A percentile compares a stretch with the other conserved stretches of the same genome.
phyloP scores from a whole-genome alignment of 768 basidiomycete genomes.

The Hygrophorus russula region DNA sequence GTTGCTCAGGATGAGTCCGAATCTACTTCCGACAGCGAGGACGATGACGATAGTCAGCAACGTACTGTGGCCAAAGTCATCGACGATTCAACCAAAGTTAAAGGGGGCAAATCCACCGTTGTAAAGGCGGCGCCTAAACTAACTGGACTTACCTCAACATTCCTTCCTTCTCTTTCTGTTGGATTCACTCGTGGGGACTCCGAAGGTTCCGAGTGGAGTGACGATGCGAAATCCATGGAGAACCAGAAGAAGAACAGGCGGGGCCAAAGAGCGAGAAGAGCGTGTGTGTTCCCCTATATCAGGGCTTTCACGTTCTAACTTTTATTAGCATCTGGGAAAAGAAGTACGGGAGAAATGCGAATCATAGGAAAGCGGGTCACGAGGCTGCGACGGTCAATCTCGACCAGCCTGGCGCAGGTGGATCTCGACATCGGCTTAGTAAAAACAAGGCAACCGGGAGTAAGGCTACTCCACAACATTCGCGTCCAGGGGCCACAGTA shows the following conservation, averaged over 20 bases:
- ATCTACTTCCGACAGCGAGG: slow-evolving; percentile 16
- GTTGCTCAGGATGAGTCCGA: neutral
- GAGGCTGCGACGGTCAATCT: slow-evolving; percentile 6
- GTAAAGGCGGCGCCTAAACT: slow-evolving; percentile 13
- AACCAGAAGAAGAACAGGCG: slow-evolving; percentile 72
- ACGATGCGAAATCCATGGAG: slow-evolving; percentile 42
- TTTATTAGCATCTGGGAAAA: slow-evolving; percentile 91
- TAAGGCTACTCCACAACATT: neutral
- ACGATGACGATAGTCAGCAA: slow-evolving; percentile 24
- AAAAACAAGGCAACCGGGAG: neutral
- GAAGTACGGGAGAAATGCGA: slow-evolving; percentile 85
- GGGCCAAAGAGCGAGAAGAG: slow-evolving; percentile 87
- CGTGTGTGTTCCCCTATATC: slow-evolving; percentile 42
- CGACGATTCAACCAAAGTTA: slow-evolving; percentile 16
- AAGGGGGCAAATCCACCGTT: slow-evolving; percentile 4
- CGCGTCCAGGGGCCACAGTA: too few species aligned
- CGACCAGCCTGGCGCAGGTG: neutral
- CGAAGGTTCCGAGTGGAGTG: slow-evolving; percentile 68
- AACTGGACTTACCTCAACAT: slow-evolving; percentile 37
- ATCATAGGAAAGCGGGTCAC: slow-evolving; percentile 70
- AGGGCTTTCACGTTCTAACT: slow-evolving; percentile 4
- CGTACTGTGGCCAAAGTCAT: slow-evolving; percentile 20
- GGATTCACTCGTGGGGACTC: slow-evolving; percentile 79
- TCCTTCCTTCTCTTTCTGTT: slow-evolving; percentile 80
- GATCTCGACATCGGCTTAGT: neutral